Evolutionary conservation across 257 asterid genomes (phyloP).

Genomic region (Nicotiana benthamiana): DNA sequence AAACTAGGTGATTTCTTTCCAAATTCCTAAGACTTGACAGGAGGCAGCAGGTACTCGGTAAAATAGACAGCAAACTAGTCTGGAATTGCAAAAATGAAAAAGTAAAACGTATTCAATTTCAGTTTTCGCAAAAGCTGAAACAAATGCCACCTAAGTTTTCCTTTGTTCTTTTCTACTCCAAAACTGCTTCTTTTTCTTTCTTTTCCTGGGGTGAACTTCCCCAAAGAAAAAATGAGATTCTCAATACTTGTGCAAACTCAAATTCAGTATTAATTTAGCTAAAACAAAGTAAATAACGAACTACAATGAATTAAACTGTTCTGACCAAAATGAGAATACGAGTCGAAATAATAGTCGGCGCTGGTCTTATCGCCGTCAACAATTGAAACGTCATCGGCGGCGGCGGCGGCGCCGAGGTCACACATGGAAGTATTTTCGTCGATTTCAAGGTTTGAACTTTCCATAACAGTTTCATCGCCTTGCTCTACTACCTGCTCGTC

Average conservation of each 20-base stretch:
- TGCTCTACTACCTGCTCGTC: conserved; percentile 22
- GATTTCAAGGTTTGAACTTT: conserved; percentile 47
- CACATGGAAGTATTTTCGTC: conserved; percentile 67
- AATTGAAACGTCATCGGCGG: conserved; percentile 15
- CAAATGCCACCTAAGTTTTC: not conserved
- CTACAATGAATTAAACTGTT: not conserved
- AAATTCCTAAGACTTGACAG: too few relatives aligned
- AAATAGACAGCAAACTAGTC: too few relatives aligned
- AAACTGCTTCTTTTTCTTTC: too few relatives aligned
- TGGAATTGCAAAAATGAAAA: not conserved
- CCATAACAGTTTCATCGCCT: conserved; percentile 42
- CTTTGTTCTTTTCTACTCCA: not conserved
- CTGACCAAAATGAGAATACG: conserved; percentile 91
- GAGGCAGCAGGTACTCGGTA: too few relatives aligned
- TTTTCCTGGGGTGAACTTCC: too few relatives aligned
- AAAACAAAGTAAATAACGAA: not conserved
- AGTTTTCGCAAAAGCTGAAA: not conserved
- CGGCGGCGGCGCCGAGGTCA: conserved; percentile 23
- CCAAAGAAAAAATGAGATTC: not conserved
- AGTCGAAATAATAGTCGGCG: conserved; percentile 94
- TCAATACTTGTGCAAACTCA: not conserved
- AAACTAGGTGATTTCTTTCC: too few relatives aligned
- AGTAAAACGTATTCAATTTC: not conserved
- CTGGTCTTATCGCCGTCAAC: conserved; percentile 68
- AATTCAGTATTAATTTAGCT: not conserved